Percentiles rank a stretch among this genome's conserved stretches.
These are phyloP conservation scores for Melanomma pulvis-pyrius DNA, from an alignment of 495 filamentous ascomycete genomes.

Conservation along the genomic window DNA sequence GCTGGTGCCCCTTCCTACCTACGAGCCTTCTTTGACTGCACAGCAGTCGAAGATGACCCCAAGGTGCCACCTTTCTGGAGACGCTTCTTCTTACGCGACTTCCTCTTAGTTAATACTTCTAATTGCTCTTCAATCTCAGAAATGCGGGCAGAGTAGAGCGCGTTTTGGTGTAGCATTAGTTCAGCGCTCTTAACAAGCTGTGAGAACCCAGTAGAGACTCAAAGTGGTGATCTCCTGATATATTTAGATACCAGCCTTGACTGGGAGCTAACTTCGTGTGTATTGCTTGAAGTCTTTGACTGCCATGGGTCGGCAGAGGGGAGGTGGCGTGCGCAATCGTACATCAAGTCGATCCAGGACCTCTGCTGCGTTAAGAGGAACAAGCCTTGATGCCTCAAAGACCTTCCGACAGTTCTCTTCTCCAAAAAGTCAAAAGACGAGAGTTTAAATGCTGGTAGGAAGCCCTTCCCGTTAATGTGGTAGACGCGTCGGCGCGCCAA, in stretches of 20 bases:
- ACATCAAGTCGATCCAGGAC: slow-evolving; percentile 18
- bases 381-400: slow-evolving; percentile 19
- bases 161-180: slow-evolving; percentile 14
- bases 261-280: not conserved
- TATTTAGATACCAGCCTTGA: not conserved
- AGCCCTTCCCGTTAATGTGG: slow-evolving; percentile 20
- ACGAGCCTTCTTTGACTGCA: slow-evolving; percentile 27
- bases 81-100: slow-evolving; percentile 11
- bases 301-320: slow-evolving; percentile 11
- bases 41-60: slow-evolving; percentile 9
- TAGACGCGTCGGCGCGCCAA: slow-evolving; percentile 21
- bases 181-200: slow-evolving; percentile 25
- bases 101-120: slow-evolving; percentile 12
- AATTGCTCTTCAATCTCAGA: slow-evolving; percentile 23
- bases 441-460: slow-evolving; percentile 28
- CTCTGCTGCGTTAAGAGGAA: slow-evolving; percentile 7
- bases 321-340: slow-evolving; percentile 9
- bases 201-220: not conserved
- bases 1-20: slow-evolving; percentile 12
- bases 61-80: slow-evolving; percentile 10
- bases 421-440: slow-evolving; percentile 28
- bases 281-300: slow-evolving; percentile 20
- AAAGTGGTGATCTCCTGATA: not conserved
- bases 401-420: slow-evolving; percentile 19
- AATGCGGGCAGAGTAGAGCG: slow-evolving; percentile 3